Evolutionary conservation across 2,329 filamentous ascomycete genomes (phyloP), one percentile per base, ranked within the genome.

Genomic region (Neophaeococcomyces aloes): DNA sequence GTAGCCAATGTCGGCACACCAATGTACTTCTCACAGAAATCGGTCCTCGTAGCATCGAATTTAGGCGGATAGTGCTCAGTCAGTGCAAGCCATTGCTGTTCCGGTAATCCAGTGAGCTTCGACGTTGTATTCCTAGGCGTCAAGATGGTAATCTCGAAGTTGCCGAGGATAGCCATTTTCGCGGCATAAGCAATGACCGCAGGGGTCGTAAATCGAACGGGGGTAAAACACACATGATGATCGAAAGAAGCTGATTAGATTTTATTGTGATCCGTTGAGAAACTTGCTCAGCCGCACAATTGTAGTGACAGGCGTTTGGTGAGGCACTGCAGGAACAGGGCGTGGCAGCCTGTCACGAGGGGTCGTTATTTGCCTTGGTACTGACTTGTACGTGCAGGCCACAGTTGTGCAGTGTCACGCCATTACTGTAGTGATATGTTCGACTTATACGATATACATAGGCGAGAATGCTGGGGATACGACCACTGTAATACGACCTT

Each of bases 311-410:
- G 38, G 30, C 19, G 21, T 23, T 34, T 34, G 39, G n/a, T n/a
- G n/a, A n/a, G n/a, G n/a, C n/a, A n/a, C n/a, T n/a, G 39, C 39
- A 35, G 17, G 27, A n/a, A 21, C 14, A 6, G n/a, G 23, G 23
- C 23, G 10, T 18, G 7, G 37, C 23, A 29, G 37, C 37, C 37
- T 39, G 31, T 42, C 39, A 42, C 39, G 39, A 35, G 38, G 25
- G 31, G 14, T 19, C 33, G 15, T 10, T 10, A 27, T 27, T 27
- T 27, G 5, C 23, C 23, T 5, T 27, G 5, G 23, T 10, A 5
- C 23, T 27, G 5, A 27, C 23, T 5, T 27, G 23, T 10, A 27
- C 23, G 5, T 27, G 23, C 23, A 27, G 23, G 5, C 5, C 23
- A 27, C 23, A 6, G 23, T 5, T 27, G 23, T 27, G 23, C 23